Conservation (phyloP, 306 rosid genomes). For the Prosopis cineraria region DNA sequence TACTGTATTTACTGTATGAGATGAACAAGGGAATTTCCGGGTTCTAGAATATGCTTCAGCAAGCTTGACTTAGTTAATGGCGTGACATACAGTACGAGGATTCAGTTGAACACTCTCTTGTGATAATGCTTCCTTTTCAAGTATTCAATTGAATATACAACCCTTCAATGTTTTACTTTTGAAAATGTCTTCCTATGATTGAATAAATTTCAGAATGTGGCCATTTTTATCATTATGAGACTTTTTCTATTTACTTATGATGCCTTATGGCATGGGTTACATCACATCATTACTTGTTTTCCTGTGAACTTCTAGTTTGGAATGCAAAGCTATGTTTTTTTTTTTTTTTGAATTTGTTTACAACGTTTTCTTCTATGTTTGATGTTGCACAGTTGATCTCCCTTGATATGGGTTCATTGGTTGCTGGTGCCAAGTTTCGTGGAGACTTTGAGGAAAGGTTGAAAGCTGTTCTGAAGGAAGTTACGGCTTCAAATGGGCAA, state of each 20-base stretch:
- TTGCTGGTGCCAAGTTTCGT: conserved; percentile 95
- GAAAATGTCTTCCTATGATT: not conserved
- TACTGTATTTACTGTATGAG: not conserved
- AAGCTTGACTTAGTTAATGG: conserved; percentile 11
- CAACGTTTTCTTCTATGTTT: conserved; percentile 15
- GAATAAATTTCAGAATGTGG: not conserved
- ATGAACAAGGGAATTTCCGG: not conserved
- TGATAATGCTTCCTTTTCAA: conserved; percentile 12
- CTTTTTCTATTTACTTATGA: not conserved
- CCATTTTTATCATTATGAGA: not conserved
- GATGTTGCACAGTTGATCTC: conserved; percentile 73
- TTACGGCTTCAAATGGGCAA: conserved; percentile 89
- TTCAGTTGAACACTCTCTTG: not conserved
- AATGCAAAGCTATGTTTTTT: conserved; percentile 7
- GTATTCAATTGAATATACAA: not conserved
- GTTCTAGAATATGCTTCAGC: conserved; percentile 7
- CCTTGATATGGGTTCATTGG: conserved; percentile 93
- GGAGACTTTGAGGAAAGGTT: conserved; percentile 98
- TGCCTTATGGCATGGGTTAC: conserved; percentile 7
- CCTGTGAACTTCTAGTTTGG: not conserved
- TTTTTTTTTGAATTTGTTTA: conserved; percentile 17
- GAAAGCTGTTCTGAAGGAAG: conserved; percentile 97
- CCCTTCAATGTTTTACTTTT: not conserved
- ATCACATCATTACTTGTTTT: not conserved
- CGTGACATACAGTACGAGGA: not conserved